phyloP scores from a whole-genome alignment of 768 basidiomycete genomes.

The Pleurotus ostreatus region DNA sequence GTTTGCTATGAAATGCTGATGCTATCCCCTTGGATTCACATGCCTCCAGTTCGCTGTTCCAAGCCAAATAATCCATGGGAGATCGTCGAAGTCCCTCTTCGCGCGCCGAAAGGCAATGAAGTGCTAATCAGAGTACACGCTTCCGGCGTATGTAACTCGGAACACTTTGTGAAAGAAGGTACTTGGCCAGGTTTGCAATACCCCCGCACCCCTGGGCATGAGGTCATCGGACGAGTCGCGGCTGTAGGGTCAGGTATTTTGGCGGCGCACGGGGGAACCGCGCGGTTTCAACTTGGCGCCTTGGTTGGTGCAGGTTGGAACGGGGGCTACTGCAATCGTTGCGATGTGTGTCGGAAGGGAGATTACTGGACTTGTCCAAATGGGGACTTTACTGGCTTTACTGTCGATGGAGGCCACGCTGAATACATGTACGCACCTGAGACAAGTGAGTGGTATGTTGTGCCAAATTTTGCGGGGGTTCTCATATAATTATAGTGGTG shows the following conservation, averaged over 20 bases:
- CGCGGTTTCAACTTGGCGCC: constrained; percentile 7
- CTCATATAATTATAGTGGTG: neutral
- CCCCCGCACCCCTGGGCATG: constrained; percentile 8
- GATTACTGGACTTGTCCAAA: constrained; percentile 7
- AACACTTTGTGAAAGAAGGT: constrained; percentile 10
- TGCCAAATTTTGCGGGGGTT: neutral
- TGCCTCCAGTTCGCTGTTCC: neutral
- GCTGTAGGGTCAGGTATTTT: constrained; percentile 2
- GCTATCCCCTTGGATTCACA: neutral
- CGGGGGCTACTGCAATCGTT: constrained; percentile 8
- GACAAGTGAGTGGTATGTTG: neutral
- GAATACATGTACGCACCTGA: constrained; percentile 9
- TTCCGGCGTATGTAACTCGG: constrained; percentile 9
- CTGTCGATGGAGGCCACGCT: constrained; percentile 9
- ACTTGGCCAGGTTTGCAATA: constrained; percentile 9
- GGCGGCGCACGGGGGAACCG: neutral
- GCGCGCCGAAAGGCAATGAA: neutral
- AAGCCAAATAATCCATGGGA: neutral
- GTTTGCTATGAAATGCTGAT: neutral
- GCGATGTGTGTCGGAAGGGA: constrained; percentile 7
- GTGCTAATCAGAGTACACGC: constrained; percentile 9
- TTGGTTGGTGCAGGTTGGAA: constrained; percentile 9
- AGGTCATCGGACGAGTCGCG: constrained; percentile 7
- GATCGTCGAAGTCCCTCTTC: neutral
- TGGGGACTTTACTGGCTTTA: constrained; percentile 9